Base-by-base conservation (phyloP, 2,329 filamentous ascomycete species). In the Neopestalotiopsis clavispora region DNA sequence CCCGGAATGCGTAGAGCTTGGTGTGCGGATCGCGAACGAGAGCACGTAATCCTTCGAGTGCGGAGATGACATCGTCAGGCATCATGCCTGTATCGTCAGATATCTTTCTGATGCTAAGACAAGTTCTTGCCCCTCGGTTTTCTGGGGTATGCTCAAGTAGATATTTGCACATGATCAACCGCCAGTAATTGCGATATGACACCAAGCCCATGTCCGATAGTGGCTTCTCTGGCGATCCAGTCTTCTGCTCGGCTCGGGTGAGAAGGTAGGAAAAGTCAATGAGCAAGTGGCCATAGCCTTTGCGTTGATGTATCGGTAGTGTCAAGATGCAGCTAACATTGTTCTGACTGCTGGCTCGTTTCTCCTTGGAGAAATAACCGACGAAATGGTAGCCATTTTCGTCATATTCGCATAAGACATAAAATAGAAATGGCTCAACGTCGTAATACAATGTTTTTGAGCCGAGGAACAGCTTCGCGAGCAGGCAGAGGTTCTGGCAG, bases 331-430 rank as follows among this genome's bases (percentile, higher is more conserved):
- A 99, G 9, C 94, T 98, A 62, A 99, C 96, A 73, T 99, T 99
- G 80, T 99, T 98, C 74, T 95, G 92, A 70, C 94, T 97, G 80
- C 94, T 95, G 2, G 94, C 92, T 58, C 97, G 88, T 82, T 99
- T 99, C 82, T 99, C 96, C 79, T 99, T 99, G 65, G 96, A 98
- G 76, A 99, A 99, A 78, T 99, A 99, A n/a, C 96, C 96, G 32
- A 98, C 95, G 74, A 99, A 96, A 78, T 98, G 96, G 77, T 96
- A 98, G 20, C 95, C 95, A 20, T 92, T 89, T 68, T 96, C 92
- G 76, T 98, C 93, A 74, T 95, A 95, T 75, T 97, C 96, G 72
- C 94, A 97, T 83, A 98, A 93, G 74, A 98, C 95, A 79, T 98
- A 98, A 83, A 98, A 98, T 6, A 98, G 82, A 79, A 98, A 98